phyloP scores from a whole-genome alignment of 2,329 filamentous ascomycete species.

The Phialophora verrucosa region DNA sequence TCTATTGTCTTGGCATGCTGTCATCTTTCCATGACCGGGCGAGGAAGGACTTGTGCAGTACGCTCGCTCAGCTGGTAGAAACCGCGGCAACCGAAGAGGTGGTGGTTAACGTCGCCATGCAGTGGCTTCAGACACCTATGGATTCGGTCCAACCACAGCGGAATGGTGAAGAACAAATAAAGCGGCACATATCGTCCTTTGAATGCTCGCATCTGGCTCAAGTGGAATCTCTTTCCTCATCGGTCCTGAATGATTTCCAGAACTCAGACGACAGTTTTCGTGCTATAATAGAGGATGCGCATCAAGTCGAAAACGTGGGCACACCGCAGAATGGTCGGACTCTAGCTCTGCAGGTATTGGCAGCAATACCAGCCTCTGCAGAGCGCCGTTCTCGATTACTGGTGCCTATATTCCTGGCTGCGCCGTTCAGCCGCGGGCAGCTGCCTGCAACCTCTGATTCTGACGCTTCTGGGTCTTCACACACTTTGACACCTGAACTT shows the following conservation, averaged over 20 bases:
- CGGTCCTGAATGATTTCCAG: constrained; percentile 60
- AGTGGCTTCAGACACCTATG: constrained; percentile 66
- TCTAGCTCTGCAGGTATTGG: constrained; percentile 80
- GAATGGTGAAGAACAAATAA: neutral
- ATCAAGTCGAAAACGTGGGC: constrained; percentile 25
- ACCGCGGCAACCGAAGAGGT: constrained; percentile 73
- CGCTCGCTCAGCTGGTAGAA: constrained; percentile 75
- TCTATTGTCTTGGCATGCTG: constrained; percentile 86
- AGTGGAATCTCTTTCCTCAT: constrained; percentile 60
- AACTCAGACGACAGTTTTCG: constrained; percentile 65
- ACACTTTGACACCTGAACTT: constrained; percentile 38
- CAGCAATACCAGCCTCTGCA: constrained; percentile 73
- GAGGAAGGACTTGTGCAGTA: constrained; percentile 81
- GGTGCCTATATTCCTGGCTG: constrained; percentile 83
- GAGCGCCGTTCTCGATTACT: constrained; percentile 85
- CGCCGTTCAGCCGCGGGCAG: constrained; percentile 51
- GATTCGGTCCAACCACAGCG: neutral
- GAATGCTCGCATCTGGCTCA: constrained; percentile 77
- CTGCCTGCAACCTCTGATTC: constrained; percentile 23
- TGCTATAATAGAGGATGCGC: constrained; percentile 62
- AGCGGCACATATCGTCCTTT: constrained; percentile 63
- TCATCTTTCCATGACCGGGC: constrained; percentile 83
- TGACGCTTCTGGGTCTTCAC: constrained; percentile 34
- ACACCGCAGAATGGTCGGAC: constrained; percentile 62
- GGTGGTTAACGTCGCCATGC: constrained; percentile 74